Evolutionary conservation across 2,329 filamentous ascomycete genomes (phyloP).

Genomic region (Ascochyta viciae-villosae): DNA sequence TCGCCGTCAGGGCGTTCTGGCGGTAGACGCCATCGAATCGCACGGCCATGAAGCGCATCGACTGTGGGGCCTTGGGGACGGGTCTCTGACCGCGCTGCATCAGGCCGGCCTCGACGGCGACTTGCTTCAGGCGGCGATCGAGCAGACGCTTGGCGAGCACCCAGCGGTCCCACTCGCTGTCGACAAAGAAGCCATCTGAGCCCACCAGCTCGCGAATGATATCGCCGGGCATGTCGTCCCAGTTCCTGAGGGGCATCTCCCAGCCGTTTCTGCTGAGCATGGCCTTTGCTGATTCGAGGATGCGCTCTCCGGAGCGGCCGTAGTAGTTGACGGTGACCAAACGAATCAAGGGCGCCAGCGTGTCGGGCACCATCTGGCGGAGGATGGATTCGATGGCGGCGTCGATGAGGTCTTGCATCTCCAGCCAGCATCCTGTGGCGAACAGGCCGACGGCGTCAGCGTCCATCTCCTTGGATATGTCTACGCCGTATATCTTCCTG

Average conservation of each 20-base stretch:
- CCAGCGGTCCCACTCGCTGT: slow-evolving; percentile 66
- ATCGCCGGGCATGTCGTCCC: slow-evolving; percentile 65
- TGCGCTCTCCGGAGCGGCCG: slow-evolving; percentile 61
- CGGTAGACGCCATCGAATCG: slow-evolving; percentile 62
- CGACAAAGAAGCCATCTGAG: slow-evolving; percentile 65
- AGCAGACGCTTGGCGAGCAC: slow-evolving; percentile 62
- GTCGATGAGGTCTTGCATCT: slow-evolving; percentile 64
- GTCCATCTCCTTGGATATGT: slow-evolving; percentile 58
- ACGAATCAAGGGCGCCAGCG: slow-evolving; percentile 58
- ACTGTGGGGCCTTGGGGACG: slow-evolving; percentile 56
- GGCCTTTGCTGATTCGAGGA: slow-evolving; percentile 63
- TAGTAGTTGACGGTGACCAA: slow-evolving; percentile 65
- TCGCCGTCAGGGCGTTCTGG: slow-evolving; percentile 49
- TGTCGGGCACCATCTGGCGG: slow-evolving; percentile 61
- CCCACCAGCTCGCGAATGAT: slow-evolving; percentile 65
- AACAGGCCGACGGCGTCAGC: slow-evolving; percentile 62
- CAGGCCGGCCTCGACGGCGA: slow-evolving; percentile 57
- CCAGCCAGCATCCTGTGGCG: slow-evolving; percentile 64
- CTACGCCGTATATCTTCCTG: slow-evolving; percentile 61
- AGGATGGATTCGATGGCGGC: slow-evolving; percentile 62
- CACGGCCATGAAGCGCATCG: slow-evolving; percentile 58
- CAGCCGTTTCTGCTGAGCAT: slow-evolving; percentile 65
- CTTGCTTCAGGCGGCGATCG: slow-evolving; percentile 57
- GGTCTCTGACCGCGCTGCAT: slow-evolving; percentile 53
- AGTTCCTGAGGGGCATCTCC: slow-evolving; percentile 62